Percentiles rank a stretch among this genome's conserved stretches.
These are phyloP conservation scores for Meira nashicola DNA, from an alignment of 1,284 basidiomycete species.

Conservation along the genomic window DNA sequence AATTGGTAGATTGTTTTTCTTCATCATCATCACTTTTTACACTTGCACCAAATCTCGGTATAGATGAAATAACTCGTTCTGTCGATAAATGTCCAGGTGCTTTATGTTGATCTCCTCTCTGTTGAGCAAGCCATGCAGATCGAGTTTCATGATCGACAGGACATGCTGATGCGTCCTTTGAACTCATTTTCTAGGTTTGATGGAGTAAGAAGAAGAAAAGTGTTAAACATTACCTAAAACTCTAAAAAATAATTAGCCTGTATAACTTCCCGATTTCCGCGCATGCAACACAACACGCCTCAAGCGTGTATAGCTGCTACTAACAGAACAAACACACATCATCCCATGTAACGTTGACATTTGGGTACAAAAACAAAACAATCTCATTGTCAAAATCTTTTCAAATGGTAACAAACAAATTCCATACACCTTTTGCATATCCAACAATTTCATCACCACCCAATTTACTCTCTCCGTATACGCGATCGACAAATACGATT, in stretches of 20 bases:
- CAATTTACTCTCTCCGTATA: slow-evolving; percentile 86
- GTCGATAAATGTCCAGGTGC: slow-evolving; percentile 55
- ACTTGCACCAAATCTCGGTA: slow-evolving; percentile 61
- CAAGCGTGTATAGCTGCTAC: no score
- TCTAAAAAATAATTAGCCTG: no score
- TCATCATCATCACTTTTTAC: slow-evolving; percentile 14
- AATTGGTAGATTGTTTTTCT: slow-evolving; percentile 11
- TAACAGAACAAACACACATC: no score
- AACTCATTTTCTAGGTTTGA: no score
- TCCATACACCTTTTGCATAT: slow-evolving; percentile 81
- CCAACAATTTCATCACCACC: slow-evolving; percentile 80
- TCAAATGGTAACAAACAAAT: slow-evolving; percentile 56
- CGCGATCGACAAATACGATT: slow-evolving; percentile 86
- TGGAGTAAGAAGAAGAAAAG: no score
- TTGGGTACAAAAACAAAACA: no score
- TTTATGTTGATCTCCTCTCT: slow-evolving; percentile 20
- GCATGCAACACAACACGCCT: no score
- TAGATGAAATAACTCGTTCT: slow-evolving; percentile 78
- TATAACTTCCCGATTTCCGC: no score
- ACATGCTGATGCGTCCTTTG: slow-evolving; percentile 58
- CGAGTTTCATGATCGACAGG: slow-evolving; percentile 63
- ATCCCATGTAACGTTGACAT: no score
- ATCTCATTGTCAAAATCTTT: no score
- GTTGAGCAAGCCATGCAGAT: slow-evolving; percentile 54
- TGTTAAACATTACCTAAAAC: no score